phyloP scores from a whole-genome alignment of 192 early-diverging fungal species.

The Paraglomus occultum region DNA sequence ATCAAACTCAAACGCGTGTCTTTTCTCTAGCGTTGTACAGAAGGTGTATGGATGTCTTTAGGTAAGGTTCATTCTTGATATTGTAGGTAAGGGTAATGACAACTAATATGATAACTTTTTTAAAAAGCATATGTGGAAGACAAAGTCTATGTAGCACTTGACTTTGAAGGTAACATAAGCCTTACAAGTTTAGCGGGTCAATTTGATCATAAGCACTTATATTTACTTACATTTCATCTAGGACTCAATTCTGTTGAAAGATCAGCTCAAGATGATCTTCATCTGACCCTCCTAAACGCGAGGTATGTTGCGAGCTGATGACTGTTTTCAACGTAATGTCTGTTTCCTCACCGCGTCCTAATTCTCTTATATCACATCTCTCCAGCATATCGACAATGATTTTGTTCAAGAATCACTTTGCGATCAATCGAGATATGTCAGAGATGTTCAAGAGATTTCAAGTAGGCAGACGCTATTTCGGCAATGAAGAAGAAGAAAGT shows the following conservation, averaged over 20 bases:
- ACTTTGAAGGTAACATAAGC: slow-evolving; percentile 27
- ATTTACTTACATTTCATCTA: background rate
- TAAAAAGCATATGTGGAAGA: slow-evolving; percentile 15
- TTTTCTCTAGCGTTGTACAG: slow-evolving; percentile 28
- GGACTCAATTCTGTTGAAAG: slow-evolving; percentile 28
- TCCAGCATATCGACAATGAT: background rate
- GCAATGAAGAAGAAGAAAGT: slow-evolving; percentile 9
- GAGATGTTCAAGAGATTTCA: slow-evolving; percentile 34
- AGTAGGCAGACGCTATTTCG: slow-evolving; percentile 23
- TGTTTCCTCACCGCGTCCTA: too few species aligned
- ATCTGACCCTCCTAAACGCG: slow-evolving; percentile 20
- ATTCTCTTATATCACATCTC: too few species aligned
- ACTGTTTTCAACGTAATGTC: background rate
- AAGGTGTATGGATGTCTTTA: slow-evolving; percentile 31
- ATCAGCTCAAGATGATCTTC: slow-evolving; percentile 25
- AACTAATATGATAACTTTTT: background rate
- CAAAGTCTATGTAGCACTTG: slow-evolving; percentile 32
- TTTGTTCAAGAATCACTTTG: slow-evolving; percentile 31
- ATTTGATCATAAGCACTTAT: background rate
- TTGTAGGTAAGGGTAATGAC: background rate
- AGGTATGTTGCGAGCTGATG: background rate
- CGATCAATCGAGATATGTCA: slow-evolving; percentile 29
- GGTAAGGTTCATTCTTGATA: background rate
- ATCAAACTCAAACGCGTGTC: background rate
- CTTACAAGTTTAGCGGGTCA: background rate